A percentile compares a stretch with the other conserved stretches of the same genome.
phyloP scores from a whole-genome alignment of 169 alveolate genomes.

The Perkinsus olseni region DNA sequence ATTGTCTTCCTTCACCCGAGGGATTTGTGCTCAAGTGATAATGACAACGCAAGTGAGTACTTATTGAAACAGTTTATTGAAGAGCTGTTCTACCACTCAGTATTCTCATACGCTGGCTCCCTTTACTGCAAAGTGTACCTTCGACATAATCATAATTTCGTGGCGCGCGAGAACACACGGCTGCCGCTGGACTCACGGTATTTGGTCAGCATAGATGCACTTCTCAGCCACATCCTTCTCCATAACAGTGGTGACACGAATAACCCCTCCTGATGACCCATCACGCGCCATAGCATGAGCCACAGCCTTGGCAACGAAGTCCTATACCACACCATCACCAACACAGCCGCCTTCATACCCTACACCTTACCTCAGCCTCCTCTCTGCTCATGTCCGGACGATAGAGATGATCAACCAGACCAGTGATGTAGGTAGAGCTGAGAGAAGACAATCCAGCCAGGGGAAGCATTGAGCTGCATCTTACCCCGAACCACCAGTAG shows the following conservation, averaged over 20 bases:
- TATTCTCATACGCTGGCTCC: no score
- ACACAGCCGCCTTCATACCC: constrained; percentile 13
- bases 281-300: constrained; percentile 52
- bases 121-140: not conserved
- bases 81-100: not conserved
- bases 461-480: not conserved
- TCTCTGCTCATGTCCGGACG: constrained; percentile 37
- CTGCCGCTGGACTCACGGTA: not conserved
- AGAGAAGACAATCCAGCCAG: not conserved
- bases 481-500: constrained; percentile 47
- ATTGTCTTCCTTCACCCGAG: not conserved
- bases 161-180: not conserved
- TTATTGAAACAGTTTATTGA: not conserved
- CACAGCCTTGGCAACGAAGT: constrained; percentile 18
- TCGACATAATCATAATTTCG: not conserved
- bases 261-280: constrained; percentile 44
- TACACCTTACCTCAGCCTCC: not conserved
- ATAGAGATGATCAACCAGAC: constrained; percentile 40
- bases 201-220: not conserved
- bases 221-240: not conserved
- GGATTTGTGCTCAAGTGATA: not conserved
- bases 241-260: constrained; percentile 15
- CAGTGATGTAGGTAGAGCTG: constrained; percentile 39
- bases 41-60: not conserved
- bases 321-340: constrained; percentile 37